Base-by-base conservation (phyloP, 2,329 filamentous ascomycete genomes). In the Ustulina deusta region DNA sequence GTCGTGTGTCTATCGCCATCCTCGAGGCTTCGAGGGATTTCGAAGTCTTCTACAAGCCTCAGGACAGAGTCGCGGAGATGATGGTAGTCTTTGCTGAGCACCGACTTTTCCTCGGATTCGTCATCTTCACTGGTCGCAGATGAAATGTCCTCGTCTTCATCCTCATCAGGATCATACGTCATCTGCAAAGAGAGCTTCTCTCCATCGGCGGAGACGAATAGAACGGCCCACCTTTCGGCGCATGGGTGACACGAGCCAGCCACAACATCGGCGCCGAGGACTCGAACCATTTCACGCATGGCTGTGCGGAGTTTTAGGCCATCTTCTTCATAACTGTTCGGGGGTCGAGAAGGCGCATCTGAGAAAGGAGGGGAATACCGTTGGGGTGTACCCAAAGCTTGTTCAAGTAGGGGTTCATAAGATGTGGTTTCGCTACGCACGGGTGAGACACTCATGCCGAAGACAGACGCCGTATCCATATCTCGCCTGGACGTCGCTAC, bases 1-100 rank as follows among this genome's bases (percentile, higher is more conserved):
- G 87, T 89, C 32, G 89, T 87, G 15, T 85, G 85, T 48, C 85
- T 83, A 34, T 84, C 85, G 57, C 87, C 86, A 4, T 86, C 84
- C 52, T 90, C 87, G 11, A 90, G 79, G 48, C 86, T 88, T 61
- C 91, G 89, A 0, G 91, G 90, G 49, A 94, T 92, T 74, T 96
- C 93, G 69, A 91, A 94, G 70, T 97, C 93, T 74, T 93, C 88
- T 0, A 96, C 91, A 4, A 97, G 83, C 76, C 91, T 94, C 66
- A 93, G 81, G 61, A 97, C 92, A 0, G 93, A 92, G 68, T 93
- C 90, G 65, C 94, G 90, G 3, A 97, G 81, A 70, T 93, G 91
- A 75, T 94, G 91, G 72, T 94, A 94, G 74, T 94, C 92, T 73
- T 91, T 92, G 77, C 92, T 90, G 3, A 93, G 82, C 60, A 92